Percentiles rank a stretch among this genome's conserved stretches.
Conservation (phyloP, 1,139 yeast genomes). For the Hemisphaericaspora lyxosophila region DNA sequence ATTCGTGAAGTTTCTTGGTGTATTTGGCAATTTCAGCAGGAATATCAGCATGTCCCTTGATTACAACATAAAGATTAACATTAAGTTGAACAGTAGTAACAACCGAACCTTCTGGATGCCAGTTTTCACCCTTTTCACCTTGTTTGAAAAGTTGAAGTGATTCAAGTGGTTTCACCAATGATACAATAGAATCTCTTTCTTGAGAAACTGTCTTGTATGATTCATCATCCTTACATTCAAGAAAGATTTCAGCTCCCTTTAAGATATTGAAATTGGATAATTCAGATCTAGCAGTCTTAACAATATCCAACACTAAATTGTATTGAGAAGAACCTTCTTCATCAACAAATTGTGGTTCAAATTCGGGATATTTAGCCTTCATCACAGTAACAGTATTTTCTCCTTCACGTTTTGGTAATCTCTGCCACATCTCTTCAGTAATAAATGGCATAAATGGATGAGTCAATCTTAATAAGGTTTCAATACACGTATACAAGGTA, state of each 20-base stretch:
- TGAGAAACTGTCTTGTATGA: conserved; percentile 54
- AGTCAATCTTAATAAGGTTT: conserved; percentile 85
- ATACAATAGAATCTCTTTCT: conserved; percentile 81
- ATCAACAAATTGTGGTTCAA: conserved; percentile 59
- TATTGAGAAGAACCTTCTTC: conserved; percentile 67
- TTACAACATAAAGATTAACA: conserved; percentile 84
- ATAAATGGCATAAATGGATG: conserved; percentile 98
- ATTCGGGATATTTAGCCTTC: conserved; percentile 77
- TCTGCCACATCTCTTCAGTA: conserved; percentile 98
- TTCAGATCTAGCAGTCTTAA: conserved; percentile 89
- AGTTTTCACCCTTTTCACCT: conserved; percentile 27
- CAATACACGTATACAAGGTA: conserved; percentile 89
- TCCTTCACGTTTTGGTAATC: conserved; percentile 83
- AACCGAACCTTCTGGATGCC: conserved; percentile 86
- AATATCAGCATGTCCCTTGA: conserved; percentile 91
- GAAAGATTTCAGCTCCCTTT: conserved; percentile 82
- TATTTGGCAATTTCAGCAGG: conserved; percentile 89
- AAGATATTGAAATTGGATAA: conserved; percentile 85
- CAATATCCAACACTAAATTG: conserved; percentile 79
- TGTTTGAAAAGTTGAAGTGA: conserved; percentile 60
- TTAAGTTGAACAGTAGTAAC: conserved; percentile 76
- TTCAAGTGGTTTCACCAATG: conserved; percentile 89
- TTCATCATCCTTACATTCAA: conserved; percentile 60
- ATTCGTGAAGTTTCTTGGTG: conserved; percentile 49
- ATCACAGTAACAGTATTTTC: conserved; percentile 73